Percentiles rank a stretch among this genome's conserved stretches.
Conservation (phyloP, 23 red algal genomes). For the Gracilariopsis chorda region DNA sequence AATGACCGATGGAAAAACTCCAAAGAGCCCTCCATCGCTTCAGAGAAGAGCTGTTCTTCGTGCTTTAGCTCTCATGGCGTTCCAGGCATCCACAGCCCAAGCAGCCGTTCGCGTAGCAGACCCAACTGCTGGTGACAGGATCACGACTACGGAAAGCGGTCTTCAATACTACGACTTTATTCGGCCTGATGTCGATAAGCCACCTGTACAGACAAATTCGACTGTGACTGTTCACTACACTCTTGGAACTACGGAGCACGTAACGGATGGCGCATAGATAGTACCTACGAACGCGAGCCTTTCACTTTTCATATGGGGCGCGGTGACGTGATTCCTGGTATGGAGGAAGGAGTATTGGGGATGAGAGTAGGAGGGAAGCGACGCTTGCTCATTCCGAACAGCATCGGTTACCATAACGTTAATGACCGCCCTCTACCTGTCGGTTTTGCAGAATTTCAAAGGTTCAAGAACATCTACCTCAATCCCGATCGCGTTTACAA, state of each 20-base stretch:
- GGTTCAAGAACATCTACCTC: conserved; percentile 79
- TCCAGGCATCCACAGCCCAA: neutral
- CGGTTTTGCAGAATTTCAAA: conserved; percentile 71
- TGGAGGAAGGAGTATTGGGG: conserved; percentile 71
- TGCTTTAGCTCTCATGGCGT: neutral
- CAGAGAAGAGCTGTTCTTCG: neutral
- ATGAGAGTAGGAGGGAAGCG: conserved; percentile 75
- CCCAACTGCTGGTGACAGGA: neutral
- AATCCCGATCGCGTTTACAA: conserved; percentile 48
- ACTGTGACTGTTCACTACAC: conserved; percentile 51
- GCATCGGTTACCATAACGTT: conserved; percentile 42
- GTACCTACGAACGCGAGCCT: conserved; percentile 41
- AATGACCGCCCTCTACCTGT: conserved; percentile 35
- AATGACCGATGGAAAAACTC: too few species aligned
- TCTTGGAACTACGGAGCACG: conserved; percentile 64
- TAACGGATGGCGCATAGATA: conserved; percentile 70
- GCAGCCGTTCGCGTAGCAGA: conserved; percentile 36
- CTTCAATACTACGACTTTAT: conserved; percentile 64
- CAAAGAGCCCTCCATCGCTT: too few species aligned
- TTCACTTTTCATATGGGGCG: conserved; percentile 52
- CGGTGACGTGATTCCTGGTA: conserved; percentile 60
- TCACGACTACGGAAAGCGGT: conserved; percentile 15
- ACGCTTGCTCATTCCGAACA: conserved; percentile 60
- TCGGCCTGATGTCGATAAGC: neutral
- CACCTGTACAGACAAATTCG: neutral